Conservation (phyloP, 2,329 filamentous ascomycete genomes). For the Podosphaera xanthii region DNA sequence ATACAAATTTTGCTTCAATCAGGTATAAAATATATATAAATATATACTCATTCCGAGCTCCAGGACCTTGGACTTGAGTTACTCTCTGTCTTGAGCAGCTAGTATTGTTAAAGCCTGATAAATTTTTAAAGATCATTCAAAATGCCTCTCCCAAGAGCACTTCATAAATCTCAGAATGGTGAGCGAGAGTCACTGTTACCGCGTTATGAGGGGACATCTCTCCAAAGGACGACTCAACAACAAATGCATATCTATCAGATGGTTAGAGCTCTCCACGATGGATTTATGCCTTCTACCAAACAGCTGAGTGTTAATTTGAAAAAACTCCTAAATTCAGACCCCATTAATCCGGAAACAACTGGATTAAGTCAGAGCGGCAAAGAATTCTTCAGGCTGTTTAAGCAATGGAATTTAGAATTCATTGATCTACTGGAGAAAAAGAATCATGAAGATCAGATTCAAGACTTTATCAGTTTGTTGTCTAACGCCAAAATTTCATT, state of each 20-base stretch:
- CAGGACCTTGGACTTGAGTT: no score
- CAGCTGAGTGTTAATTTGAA: constrained; percentile 62
- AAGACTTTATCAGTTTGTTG: constrained; percentile 78
- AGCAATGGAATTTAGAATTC: constrained; percentile 54
- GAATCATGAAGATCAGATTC: constrained; percentile 64
- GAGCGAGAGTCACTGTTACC: constrained; percentile 48
- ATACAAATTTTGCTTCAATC: no score
- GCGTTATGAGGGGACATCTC: constrained; percentile 53
- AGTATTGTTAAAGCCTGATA: no score
- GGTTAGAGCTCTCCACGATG: constrained; percentile 55
- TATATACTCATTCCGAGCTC: no score
- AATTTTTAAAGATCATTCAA: background rate
- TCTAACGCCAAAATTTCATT: constrained; percentile 48
- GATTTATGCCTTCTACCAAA: constrained; percentile 81
- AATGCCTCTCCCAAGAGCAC: constrained; percentile 15
- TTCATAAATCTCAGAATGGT: constrained; percentile 11
- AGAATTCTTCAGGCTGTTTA: constrained; percentile 45
- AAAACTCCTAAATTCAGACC: constrained; percentile 51
- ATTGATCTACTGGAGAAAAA: constrained; percentile 67
- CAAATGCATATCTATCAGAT: constrained; percentile 92
- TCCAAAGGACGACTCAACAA: constrained; percentile 59
- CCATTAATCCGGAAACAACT: constrained; percentile 52
- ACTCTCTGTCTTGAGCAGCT: no score
- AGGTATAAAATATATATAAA: no score
- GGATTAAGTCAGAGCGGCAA: constrained; percentile 60